phyloP scores from a whole-genome alignment of 495 filamentous ascomycete genomes.

The Penicillium coffeae region DNA sequence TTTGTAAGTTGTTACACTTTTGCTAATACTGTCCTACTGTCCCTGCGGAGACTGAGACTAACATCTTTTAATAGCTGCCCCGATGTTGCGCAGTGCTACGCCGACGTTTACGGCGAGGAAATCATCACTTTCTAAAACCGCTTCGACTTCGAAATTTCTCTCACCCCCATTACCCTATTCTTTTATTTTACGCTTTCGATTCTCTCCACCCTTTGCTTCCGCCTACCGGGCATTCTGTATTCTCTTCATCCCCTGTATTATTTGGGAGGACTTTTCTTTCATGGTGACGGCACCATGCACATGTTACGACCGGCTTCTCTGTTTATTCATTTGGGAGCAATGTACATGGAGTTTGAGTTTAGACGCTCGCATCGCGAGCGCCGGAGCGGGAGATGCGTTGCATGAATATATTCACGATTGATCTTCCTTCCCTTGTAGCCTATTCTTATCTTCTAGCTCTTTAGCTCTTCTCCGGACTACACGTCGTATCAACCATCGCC shows the following conservation, averaged over 20 bases:
- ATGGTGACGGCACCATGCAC: conserved; percentile 12
- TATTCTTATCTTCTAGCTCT: no score
- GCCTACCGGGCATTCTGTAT: background rate
- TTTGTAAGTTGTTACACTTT: conserved; percentile 29
- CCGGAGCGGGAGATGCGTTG: background rate
- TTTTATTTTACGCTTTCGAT: background rate
- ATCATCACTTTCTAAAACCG: no score
- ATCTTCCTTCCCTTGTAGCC: no score
- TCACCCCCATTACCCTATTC: no score
- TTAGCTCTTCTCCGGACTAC: no score
- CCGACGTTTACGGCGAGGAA: conserved; percentile 43
- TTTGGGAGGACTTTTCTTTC: conserved; percentile 4
- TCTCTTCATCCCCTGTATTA: conserved; percentile 1
- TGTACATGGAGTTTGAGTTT: conserved; percentile 17
- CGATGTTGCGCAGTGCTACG: conserved; percentile 42
- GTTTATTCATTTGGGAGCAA: conserved; percentile 16
- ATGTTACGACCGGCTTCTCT: conserved; percentile 17
- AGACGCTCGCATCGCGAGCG: background rate
- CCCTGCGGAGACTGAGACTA: no score
- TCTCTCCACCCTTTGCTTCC: background rate
- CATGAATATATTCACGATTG: conserved; percentile 2
- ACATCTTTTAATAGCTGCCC: conserved; percentile 44
- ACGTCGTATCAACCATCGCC: conserved; percentile 45
- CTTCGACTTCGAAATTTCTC: no score
- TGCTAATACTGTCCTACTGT: no score